Evolutionary conservation across 106 monocot genomes (phyloP), one percentile per base, ranked within the genome.

Genomic region (Allium cepa): DNA sequence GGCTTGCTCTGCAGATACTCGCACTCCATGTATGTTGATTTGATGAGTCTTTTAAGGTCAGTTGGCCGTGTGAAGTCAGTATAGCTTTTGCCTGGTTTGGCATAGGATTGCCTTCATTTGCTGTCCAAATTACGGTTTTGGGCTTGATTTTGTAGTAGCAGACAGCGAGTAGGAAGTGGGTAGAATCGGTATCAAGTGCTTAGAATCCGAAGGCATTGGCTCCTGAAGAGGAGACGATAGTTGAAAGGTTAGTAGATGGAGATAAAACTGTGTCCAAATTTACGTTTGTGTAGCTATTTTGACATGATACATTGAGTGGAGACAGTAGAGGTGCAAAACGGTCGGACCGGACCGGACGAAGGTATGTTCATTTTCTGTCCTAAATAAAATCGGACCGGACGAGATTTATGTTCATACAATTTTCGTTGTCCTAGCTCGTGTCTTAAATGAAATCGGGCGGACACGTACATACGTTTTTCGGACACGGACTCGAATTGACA

Each of bases 171-270:
- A 73, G 63, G 36, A 79, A 75, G 15, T 10, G 26, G 53, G 53
- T 50, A 18, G 27, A 27, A 36, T 27, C 49, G 47, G 59, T 17
- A 4, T 65, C 64, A 48, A 69, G 28, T 0, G 74, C 47, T 7
- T 51, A 15, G 65, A 79, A 79, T 14, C 79, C 79, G 10, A 79
- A 74, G 15, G 70, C 74, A 9, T 75, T 75, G 63, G 48, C 63
- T 13, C 47, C 45, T 7, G 47, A 64, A 47, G 62, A 50, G 7
- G 71, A 71, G 36, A 62, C 27, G 36, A 49, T 51, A 8, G 60
- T n/a, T 7, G 71, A 27, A 2, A 8, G 18, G 12, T 13, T 26
- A 51, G 50, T 49, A 18, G 27, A 51, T 26, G 63, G 50, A 36
- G 15, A 17, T 13, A 50, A 17, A 16, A 47, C 48, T 1, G 63